Evolutionary conservation across 1,284 basidiomycete species (phyloP).

Genomic region (Clitocybe nebularis): DNA sequence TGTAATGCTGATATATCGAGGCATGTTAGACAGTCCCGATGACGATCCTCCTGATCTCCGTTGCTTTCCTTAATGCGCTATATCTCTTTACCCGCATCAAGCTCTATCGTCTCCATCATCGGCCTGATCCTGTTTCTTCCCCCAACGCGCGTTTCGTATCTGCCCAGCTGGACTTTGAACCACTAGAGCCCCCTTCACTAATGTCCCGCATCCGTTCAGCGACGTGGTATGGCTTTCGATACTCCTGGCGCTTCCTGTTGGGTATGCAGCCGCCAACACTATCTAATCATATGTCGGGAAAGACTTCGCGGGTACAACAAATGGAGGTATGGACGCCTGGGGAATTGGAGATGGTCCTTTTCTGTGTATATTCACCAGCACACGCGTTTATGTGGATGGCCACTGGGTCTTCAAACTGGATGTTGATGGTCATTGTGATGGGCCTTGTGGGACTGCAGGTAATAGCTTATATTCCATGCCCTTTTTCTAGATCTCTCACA

Average conservation of each 20-base stretch:
- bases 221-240: constrained; percentile 47
- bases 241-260: constrained; percentile 63
- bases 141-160: constrained; percentile 65
- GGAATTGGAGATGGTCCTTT: constrained; percentile 64
- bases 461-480: constrained; percentile 6
- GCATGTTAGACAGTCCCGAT: constrained; percentile 54
- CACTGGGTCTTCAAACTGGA: constrained; percentile 70
- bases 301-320: constrained; percentile 56
- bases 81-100: constrained; percentile 65
- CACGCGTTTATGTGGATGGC: constrained; percentile 72
- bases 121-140: constrained; percentile 61
- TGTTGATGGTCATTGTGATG: constrained; percentile 65
- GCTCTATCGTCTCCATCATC: constrained; percentile 62
- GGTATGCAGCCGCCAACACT: constrained; percentile 52
- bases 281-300: constrained; percentile 37
- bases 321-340: constrained; percentile 76
- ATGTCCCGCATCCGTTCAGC: constrained; percentile 31
- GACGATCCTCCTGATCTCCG: constrained; percentile 47
- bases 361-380: constrained; percentile 74
- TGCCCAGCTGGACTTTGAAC: constrained; percentile 42
- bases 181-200: constrained; percentile 35
- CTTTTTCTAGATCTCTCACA: background rate
- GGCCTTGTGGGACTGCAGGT: constrained; percentile 60
- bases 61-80: constrained; percentile 52
- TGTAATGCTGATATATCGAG: constrained; percentile 2